Percentiles rank a stretch among this genome's conserved stretches.
These are phyloP conservation scores for Diplotaxis tenuifolia DNA, from an alignment of 345 rosid genomes.

Conservation along the genomic window DNA sequence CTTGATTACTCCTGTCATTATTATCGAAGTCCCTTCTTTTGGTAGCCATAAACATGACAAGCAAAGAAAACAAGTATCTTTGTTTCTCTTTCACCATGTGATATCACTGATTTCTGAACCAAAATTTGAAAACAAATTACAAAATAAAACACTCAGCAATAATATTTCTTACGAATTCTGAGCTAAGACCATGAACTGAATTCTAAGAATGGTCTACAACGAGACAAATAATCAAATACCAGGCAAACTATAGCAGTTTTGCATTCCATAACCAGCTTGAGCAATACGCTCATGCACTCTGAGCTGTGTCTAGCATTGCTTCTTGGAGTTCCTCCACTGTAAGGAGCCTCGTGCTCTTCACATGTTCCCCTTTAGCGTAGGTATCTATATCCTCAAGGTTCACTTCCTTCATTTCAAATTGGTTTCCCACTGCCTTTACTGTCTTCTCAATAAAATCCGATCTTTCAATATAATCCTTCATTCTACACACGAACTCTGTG, in stretches of 20 bases:
- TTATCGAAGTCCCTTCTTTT: conserved; percentile 14
- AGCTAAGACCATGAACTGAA: not conserved
- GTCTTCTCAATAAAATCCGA: conserved; percentile 56
- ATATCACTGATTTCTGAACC: not conserved
- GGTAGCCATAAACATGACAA: conserved; percentile 9
- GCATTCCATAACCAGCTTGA: conserved; percentile 6
- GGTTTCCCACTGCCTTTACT: conserved; percentile 44
- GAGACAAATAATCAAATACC: conserved; percentile 11
- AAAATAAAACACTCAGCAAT: conserved; percentile 7
- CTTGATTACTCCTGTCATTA: conserved; percentile 19
- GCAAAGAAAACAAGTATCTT: not conserved
- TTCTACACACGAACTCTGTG: conserved; percentile 54
- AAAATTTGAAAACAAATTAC: not conserved
- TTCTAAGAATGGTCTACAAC: not conserved
- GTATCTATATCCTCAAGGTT: conserved; percentile 19
- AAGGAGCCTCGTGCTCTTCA: conserved; percentile 27
- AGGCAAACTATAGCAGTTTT: not conserved
- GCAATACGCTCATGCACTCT: not conserved
- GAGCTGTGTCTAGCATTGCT: conserved; percentile 12
- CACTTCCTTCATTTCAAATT: conserved; percentile 24
- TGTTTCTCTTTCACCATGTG: conserved; percentile 7
- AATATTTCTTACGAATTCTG: not conserved
- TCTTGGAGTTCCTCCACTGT: conserved; percentile 24
- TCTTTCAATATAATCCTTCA: conserved; percentile 71
- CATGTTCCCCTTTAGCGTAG: not conserved